Evolutionary conservation across 2,329 filamentous ascomycete species (phyloP).

Genomic region (Helotiales sp.): DNA sequence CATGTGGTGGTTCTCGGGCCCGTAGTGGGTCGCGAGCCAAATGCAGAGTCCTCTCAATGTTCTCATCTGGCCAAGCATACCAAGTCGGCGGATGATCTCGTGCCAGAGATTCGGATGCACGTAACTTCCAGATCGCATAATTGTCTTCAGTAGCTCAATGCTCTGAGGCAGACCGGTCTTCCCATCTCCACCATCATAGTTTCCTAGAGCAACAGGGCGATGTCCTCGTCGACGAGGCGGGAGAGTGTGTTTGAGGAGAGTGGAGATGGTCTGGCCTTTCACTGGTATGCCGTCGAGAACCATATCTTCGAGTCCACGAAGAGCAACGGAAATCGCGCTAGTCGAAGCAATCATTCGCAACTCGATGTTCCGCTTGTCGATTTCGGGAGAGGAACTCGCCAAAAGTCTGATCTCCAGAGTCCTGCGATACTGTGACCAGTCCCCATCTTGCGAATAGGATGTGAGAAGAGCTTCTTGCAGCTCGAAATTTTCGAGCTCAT

Average conservation of each 20-base stretch:
- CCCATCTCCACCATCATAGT: background rate
- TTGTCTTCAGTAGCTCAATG: conserved; percentile 53
- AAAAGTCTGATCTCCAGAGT: conserved; percentile 59
- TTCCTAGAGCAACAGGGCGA: conserved; percentile 25
- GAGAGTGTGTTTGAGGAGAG: conserved; percentile 49
- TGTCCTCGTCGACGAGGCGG: conserved; percentile 43
- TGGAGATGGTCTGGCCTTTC: conserved; percentile 49
- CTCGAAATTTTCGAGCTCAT: conserved; percentile 60
- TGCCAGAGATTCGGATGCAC: conserved; percentile 55
- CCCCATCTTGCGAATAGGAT: conserved; percentile 54
- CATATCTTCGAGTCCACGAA: conserved; percentile 52
- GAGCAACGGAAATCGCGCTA: conserved; percentile 42
- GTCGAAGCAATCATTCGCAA: conserved; percentile 47
- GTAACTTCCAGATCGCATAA: conserved; percentile 50
- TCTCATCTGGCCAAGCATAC: conserved; percentile 58
- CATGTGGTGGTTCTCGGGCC: conserved; percentile 13
- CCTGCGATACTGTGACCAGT: conserved; percentile 58
- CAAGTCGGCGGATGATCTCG: conserved; percentile 63
- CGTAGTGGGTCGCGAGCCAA: conserved; percentile 51
- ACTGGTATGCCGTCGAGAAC: conserved; percentile 49
- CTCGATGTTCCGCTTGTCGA: conserved; percentile 52
- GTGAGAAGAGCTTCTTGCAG: conserved; percentile 60
- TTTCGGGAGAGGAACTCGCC: conserved; percentile 44
- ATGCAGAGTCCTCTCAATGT: conserved; percentile 59
- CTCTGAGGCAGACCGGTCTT: conserved; percentile 42